Base-by-base conservation (phyloP, 805 yeast species). In the Ogataea pignaliae region DNA sequence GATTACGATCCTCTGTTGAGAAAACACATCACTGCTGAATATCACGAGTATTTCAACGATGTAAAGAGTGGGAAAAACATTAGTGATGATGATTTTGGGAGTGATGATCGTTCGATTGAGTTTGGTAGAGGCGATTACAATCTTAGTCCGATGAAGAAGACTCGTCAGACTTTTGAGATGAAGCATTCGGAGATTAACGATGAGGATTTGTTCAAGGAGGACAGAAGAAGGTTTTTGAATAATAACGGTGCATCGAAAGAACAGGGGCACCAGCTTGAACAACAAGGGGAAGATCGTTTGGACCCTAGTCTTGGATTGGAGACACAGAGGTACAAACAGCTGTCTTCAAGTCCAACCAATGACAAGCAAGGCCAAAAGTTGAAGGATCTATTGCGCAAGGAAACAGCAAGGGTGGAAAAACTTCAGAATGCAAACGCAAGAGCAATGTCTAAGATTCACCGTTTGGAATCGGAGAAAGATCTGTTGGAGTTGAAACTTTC, bases 1-100 rank as follows among this genome's bases (percentile, higher is more conserved):
- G 68, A 64, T 44, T 57, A 53, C 37, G 68, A 64, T 29, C 47
- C 59, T 1, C 37, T 64, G 7, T 42, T 64, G 28, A 44, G 66
- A 38, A 51, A 53, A 39, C 48, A 62, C 36, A 46, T 64, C 28
- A 68, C 68, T 8, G 42, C 37, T 1, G 55, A 58, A 41, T 61
- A 61, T 39, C 38, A 34, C 10, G 47, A 45, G 31, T 62, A 60
- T 40, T 64, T 64, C 39, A 28, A 32, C 3, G 38, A 42, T 9
- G 47, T 51, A 14, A 31, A 17, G 8, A 39, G n/a, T n/a, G n/a
- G 40, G 18, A 32, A 28, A 9, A 39, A 31, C 34, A 40, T 35
- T 26, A 44, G 43, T 34, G 33, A 38, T n/a, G 40, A 40, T 28
- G 30, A 36, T 12, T 15, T 36, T 14, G 54, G 28, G 13, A 26